Conservation (phyloP, 1,284 basidiomycete species). For the Inonotus obliquus region DNA sequence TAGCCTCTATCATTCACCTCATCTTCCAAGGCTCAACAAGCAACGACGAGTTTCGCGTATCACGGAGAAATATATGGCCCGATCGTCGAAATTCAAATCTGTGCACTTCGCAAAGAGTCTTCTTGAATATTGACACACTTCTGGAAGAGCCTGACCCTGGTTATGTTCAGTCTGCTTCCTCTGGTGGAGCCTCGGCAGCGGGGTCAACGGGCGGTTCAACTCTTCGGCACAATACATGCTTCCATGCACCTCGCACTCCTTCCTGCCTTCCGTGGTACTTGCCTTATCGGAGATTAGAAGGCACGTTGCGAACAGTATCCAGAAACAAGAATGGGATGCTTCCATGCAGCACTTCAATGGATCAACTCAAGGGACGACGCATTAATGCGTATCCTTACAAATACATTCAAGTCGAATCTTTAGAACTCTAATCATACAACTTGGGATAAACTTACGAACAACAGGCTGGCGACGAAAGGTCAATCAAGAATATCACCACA, state of each 20-base stretch:
- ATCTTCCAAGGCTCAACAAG: neutral
- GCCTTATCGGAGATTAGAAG: neutral
- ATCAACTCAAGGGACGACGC: too few species aligned
- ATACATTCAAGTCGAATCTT: neutral
- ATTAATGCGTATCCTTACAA: neutral
- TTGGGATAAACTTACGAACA: neutral
- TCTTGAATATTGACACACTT: neutral
- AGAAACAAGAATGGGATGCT: too few species aligned
- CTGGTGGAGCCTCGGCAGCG: neutral
- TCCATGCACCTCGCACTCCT: neutral
- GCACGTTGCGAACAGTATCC: too few species aligned
- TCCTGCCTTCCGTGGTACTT: neutral
- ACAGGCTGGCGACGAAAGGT: neutral
- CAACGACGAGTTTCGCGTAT: neutral
- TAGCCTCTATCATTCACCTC: neutral
- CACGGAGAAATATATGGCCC: neutral
- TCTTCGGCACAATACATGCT: neutral
- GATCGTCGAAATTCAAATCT: neutral
- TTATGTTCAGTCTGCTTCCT: neutral
- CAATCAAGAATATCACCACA: constrained; percentile 1
- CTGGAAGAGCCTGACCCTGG: neutral
- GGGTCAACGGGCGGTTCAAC: neutral
- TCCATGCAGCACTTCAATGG: too few species aligned
- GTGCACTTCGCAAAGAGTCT: neutral
- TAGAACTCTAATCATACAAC: neutral